Evolutionary conservation across 306 rosid genomes (phyloP).

Genomic region (Rosa multiflora): DNA sequence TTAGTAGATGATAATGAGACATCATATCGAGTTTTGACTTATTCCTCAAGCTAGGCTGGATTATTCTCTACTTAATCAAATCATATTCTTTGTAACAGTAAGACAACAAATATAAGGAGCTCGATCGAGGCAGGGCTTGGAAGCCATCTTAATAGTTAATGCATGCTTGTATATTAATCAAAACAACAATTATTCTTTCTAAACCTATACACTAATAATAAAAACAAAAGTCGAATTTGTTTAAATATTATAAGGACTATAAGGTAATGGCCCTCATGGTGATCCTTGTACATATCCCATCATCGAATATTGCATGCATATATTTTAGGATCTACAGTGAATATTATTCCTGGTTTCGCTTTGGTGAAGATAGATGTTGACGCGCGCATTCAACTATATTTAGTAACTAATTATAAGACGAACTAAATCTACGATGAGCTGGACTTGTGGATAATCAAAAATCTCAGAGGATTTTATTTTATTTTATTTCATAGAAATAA

Average conservation of each 20-base stretch:
- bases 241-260: background rate
- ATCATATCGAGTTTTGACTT: background rate
- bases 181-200: background rate
- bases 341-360: background rate
- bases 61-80: background rate
- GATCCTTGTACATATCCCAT: background rate
- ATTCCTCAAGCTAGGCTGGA: background rate
- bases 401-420: background rate
- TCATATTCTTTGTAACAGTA: background rate
- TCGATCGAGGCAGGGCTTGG: background rate
- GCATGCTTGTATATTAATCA: background rate
- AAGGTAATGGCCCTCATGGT: background rate
- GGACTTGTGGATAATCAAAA: background rate
- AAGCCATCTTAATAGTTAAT: background rate
- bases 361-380: background rate
- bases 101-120: background rate
- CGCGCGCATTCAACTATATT: background rate
- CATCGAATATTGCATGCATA: background rate
- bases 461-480: background rate
- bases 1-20: background rate
- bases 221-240: background rate
- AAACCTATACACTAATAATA: background rate
- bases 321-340: background rate
- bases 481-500: conserved; percentile 4
- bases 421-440: conserved; percentile 4